Percentiles rank a stretch among this genome's conserved stretches.
These are phyloP conservation scores for Gymnopilus junonius DNA, from an alignment of 768 basidiomycete genomes.

Conservation along the genomic window DNA sequence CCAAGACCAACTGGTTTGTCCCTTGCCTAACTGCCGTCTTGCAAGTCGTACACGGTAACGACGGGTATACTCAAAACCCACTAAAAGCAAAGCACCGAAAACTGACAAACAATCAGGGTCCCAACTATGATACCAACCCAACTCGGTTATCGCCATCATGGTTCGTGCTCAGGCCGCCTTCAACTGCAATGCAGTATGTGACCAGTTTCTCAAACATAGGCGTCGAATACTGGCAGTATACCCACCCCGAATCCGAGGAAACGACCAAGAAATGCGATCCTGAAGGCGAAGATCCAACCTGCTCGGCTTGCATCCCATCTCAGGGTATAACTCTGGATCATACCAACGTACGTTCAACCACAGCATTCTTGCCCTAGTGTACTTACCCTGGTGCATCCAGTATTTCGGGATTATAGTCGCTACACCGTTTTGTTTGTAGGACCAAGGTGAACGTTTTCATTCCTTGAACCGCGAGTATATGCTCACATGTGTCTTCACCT, in stretches of 20 bases:
- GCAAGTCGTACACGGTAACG: slow-evolving; percentile 56
- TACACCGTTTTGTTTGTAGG: slow-evolving; percentile 20
- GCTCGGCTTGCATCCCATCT: slow-evolving; percentile 52
- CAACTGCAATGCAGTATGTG: no score
- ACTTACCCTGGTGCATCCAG: not conserved
- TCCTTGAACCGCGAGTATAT: not conserved
- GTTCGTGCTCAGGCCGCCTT: slow-evolving; percentile 32
- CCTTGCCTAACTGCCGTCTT: not conserved
- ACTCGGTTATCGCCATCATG: slow-evolving; percentile 58
- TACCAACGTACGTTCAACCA: slow-evolving; percentile 36
- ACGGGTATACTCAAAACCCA: slow-evolving; percentile 38
- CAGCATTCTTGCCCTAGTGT: slow-evolving; percentile 14
- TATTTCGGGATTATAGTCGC: slow-evolving; percentile 19
- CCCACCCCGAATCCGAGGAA: slow-evolving; percentile 42
- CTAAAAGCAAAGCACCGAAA: not conserved
- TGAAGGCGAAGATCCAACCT: slow-evolving; percentile 52
- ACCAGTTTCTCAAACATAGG: slow-evolving; percentile 31
- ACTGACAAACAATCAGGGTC: slow-evolving; percentile 35
- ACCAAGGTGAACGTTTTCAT: not conserved
- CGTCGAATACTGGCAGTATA: slow-evolving; percentile 55
- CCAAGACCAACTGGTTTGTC: not conserved
- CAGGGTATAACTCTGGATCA: slow-evolving; percentile 50
- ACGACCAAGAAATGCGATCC: slow-evolving; percentile 47
- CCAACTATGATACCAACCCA: slow-evolving; percentile 54
- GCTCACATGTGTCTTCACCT: not conserved